These are phyloP conservation scores for Rosa chinensis DNA, from an alignment of 306 rosid genomes.

Conservation along the genomic window DNA sequence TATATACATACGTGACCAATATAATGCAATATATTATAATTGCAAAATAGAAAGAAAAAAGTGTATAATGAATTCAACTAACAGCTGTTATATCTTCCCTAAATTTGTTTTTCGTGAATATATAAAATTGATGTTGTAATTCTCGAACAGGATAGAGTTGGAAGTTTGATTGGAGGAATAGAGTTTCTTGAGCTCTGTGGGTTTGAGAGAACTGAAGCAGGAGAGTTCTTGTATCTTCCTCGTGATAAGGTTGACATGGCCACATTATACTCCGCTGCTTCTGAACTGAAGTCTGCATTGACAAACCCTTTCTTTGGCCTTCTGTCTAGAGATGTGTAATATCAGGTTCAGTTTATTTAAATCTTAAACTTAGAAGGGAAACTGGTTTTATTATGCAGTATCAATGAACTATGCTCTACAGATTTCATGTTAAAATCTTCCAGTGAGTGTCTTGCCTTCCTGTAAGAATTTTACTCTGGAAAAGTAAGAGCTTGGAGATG, in stretches of 20 bases:
- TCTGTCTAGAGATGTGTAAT: slow-evolving; percentile 19
- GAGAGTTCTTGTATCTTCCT: slow-evolving; percentile 65
- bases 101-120: background rate
- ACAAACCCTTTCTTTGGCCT: slow-evolving; percentile 89
- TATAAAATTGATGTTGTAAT: background rate
- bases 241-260: slow-evolving; percentile 45
- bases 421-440: background rate
- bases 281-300: slow-evolving; percentile 58
- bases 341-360: background rate
- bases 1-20: background rate
- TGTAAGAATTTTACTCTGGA: background rate
- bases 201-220: slow-evolving; percentile 55
- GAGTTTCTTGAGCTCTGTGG: slow-evolving; percentile 92
- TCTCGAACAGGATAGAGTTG: slow-evolving; percentile 76
- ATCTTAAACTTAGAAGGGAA: background rate
- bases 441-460: background rate
- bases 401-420: background rate
- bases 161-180: slow-evolving; percentile 59
- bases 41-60: background rate
- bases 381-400: background rate
- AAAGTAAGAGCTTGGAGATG: background rate
- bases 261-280: slow-evolving; percentile 57
- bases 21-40: background rate
- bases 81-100: background rate
- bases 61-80: background rate